A percentile compares a stretch with the other conserved stretches of the same genome.
These are phyloP conservation scores for Naganishia vaughanmartiniae DNA, from an alignment of 768 basidiomycete genomes.

Conservation along the genomic window DNA sequence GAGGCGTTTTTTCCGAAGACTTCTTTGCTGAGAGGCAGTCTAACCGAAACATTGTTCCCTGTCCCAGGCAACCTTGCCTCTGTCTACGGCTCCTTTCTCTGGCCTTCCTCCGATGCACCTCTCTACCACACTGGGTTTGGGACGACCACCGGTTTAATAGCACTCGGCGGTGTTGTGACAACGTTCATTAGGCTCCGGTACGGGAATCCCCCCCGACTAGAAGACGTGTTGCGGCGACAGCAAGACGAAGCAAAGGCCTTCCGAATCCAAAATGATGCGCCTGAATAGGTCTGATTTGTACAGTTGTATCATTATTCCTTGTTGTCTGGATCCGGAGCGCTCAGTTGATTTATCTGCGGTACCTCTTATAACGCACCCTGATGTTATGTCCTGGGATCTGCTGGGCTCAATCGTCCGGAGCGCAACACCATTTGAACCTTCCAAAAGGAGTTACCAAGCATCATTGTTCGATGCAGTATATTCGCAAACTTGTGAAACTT, in stretches of 20 bases:
- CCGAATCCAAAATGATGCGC: too few species aligned
- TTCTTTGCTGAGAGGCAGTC: neutral
- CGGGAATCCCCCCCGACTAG: constrained; percentile 13
- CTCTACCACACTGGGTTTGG: constrained; percentile 44
- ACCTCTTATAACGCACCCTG: too few species aligned
- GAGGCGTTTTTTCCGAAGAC: neutral
- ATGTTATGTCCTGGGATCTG: too few species aligned
- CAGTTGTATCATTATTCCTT: too few species aligned
- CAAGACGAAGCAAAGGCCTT: constrained; percentile 4
- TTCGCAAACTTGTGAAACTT: too few species aligned
- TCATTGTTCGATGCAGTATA: too few species aligned
- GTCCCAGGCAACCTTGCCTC: constrained; percentile 36
- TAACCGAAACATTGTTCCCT: neutral
- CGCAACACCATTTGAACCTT: too few species aligned
- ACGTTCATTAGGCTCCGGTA: constrained; percentile 3
- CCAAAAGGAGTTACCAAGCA: too few species aligned
- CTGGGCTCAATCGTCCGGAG: too few species aligned
- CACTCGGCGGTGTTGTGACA: constrained; percentile 32
- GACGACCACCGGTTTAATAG: constrained; percentile 43
- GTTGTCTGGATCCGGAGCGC: too few species aligned
- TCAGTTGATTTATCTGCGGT: too few species aligned
- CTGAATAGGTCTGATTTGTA: too few species aligned
- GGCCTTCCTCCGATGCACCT: constrained; percentile 45
- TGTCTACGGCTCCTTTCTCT: constrained; percentile 50
- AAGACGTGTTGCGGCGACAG: constrained; percentile 1